Conservation (phyloP, 2,329 filamentous ascomycete genomes). For the Neofusicoccum sp. region DNA sequence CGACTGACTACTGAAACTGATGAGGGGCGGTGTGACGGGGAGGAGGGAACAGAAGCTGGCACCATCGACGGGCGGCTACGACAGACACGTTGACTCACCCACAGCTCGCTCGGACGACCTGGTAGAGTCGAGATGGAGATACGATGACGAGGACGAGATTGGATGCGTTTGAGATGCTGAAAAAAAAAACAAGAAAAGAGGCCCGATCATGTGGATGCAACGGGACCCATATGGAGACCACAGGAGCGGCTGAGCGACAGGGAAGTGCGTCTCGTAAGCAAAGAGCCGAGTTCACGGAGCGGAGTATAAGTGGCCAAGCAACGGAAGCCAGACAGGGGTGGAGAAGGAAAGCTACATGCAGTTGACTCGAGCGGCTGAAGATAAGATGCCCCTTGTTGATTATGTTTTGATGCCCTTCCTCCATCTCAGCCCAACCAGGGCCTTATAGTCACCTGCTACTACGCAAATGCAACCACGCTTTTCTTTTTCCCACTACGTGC, state of each 20-base stretch:
- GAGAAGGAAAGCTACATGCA: background rate
- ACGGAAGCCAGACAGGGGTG: background rate
- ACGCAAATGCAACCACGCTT: background rate
- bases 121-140: too few species aligned
- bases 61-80: too few species aligned
- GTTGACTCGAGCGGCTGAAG: conserved; percentile 12
- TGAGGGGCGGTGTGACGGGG: too few species aligned
- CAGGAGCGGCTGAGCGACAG: background rate
- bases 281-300: background rate
- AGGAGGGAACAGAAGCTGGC: too few species aligned
- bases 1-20: too few species aligned
- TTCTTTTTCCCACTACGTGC: conserved; percentile 15
- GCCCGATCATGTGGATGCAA: background rate
- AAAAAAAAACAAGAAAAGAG: background rate
- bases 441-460: background rate
- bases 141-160: too few species aligned
- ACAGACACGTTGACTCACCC: too few species aligned
- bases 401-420: conserved; percentile 14
- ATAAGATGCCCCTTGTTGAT: conserved; percentile 1
- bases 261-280: conserved; percentile 7
- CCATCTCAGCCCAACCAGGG: conserved; percentile 5
- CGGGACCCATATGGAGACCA: background rate
- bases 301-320: background rate
- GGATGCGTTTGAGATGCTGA: too few species aligned
- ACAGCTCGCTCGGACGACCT: too few species aligned